phyloP scores from a whole-genome alignment of 1,284 basidiomycete species.

The Pseudozyma flocculosa region DNA sequence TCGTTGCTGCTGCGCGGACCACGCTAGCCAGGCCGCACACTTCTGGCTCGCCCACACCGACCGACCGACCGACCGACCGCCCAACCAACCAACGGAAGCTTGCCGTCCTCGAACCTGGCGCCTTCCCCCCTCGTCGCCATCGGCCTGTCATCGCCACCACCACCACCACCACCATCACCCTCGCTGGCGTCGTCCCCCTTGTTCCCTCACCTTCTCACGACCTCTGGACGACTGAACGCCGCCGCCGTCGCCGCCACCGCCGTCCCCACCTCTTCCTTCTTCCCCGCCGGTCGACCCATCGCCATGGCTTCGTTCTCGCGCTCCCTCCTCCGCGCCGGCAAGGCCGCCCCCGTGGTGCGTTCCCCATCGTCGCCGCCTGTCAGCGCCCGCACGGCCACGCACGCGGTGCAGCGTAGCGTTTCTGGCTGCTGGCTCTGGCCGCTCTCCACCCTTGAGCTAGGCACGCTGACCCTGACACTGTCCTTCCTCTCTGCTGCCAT shows the following conservation, averaged over 20 bases:
- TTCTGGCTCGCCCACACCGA: too few species aligned
- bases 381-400: neutral
- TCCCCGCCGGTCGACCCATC: neutral
- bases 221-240: too few species aligned
- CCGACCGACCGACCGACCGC: too few species aligned
- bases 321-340: constrained; percentile 2
- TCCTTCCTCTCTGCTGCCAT: neutral
- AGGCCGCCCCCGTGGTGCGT: constrained; percentile 2
- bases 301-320: constrained; percentile 7
- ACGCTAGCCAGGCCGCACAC: too few species aligned
- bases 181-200: neutral
- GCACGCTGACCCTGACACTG: neutral
- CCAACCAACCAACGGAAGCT: too few species aligned
- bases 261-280: neutral
- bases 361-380: neutral
- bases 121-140: neutral
- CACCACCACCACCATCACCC: neutral
- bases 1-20: too few species aligned
- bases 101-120: neutral
- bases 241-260: too few species aligned
- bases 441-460: too few species aligned
- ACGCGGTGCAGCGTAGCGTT: too few species aligned
- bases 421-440: too few species aligned
- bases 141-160: neutral
- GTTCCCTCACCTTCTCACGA: too few species aligned